Percentiles rank a stretch among this genome's conserved stretches.
Evolutionary conservation across 179 eudicot genomes (phyloP).

Genomic region (Vitellaria paradoxa): DNA sequence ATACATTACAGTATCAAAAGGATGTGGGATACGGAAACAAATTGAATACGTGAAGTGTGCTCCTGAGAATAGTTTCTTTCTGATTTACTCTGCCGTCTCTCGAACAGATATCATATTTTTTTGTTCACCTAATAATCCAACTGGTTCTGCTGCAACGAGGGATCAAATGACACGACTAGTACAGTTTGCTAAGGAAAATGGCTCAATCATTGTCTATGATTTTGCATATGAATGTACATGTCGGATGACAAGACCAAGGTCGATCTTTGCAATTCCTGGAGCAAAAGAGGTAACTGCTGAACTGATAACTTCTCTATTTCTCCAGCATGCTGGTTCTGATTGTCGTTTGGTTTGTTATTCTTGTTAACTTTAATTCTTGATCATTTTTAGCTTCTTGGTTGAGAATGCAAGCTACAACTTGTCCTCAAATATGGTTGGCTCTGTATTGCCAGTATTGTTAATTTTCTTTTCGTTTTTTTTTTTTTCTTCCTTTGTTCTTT

Average conservation of each 20-base stretch:
- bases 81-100: conserved; percentile 48
- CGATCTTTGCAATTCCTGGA: conserved; percentile 92
- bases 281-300: conserved; percentile 64
- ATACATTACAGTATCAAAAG: conserved; percentile 62
- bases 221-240: conserved; percentile 68
- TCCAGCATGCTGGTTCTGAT: too few relatives aligned
- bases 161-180: conserved; percentile 40
- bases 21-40: conserved; percentile 58
- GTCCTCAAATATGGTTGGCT: background rate
- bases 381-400: background rate
- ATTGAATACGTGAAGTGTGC: conserved; percentile 91
- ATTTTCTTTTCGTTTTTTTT: background rate
- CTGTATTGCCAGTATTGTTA: background rate
- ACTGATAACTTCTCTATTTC: background rate
- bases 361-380: background rate
- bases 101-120: too few relatives aligned
- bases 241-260: conserved; percentile 70
- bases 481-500: background rate
- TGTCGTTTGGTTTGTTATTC: background rate
- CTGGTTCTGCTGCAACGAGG: conserved; percentile 52
- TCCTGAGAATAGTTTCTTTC: conserved; percentile 83
- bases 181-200: conserved; percentile 50
- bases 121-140: conserved; percentile 30
- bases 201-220: conserved; percentile 57
- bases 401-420: background rate